Base-by-base conservation (phyloP, 352 stramenopile genomes). In the Phytophthora boehmeriae region DNA sequence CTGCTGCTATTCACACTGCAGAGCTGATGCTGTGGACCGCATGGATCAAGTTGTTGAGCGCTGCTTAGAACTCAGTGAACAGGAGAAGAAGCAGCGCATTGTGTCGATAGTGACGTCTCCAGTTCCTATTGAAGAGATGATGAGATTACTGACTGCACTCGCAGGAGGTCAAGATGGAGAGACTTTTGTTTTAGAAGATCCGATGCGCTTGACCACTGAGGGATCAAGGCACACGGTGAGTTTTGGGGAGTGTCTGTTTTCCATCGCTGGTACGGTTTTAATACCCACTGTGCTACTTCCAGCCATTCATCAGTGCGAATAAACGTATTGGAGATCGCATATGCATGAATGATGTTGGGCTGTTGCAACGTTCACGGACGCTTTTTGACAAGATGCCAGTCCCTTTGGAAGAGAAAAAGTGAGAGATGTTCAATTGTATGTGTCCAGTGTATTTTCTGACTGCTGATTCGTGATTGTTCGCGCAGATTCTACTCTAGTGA, bases 151-250 rank as follows among this genome's bases (percentile, higher is more conserved):
- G 8, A 51, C 89, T 10, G 78, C 73, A 10, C 67, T 92, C 3
- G 70, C 78, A 22, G 83, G 83, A 11, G 83, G 80, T 6, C 39
- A 69, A 1, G 73, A 92, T 54, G 76, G 77, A 41, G 25, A 63
- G 13, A 88, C 83, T 11, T 92, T 92, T 54, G 63, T 86, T 10
- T 56, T 89, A 2, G 71, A 83, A 49, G 79, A 90, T 42, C 66
- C 71, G 2, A 85, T 73, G 41, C 69, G 67, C 34, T 54, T 73
- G 6, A 42, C 43, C 11, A 50, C 44, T 1, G 48, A 71, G 9
- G 62, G 74, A 35, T 47, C 28, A 20, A 52, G 3, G 25, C 25
- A n/a, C 11, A 23, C 20, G 39, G 41, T 57, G 43, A 50, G 47
- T 10, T 44, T 14, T 23, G 49, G 30, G 32, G 57, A 14, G 14